These are phyloP conservation scores for Pichia membranifaciens DNA, from an alignment of 805 yeast genomes.

Conservation along the genomic window DNA sequence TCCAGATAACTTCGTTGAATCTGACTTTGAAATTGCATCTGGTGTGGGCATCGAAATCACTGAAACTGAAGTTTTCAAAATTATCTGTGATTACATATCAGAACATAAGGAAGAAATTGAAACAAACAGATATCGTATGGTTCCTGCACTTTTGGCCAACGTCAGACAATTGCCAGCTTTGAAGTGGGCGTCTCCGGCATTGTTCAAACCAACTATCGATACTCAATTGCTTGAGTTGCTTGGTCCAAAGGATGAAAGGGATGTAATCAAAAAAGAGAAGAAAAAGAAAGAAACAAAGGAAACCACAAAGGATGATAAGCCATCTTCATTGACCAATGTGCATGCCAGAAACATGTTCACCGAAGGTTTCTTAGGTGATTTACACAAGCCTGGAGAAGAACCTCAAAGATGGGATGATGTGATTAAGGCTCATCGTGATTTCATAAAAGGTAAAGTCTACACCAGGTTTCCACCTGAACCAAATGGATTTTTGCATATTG, in stretches of 20 bases:
- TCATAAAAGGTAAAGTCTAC: constrained; percentile 75
- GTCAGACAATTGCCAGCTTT: constrained; percentile 67
- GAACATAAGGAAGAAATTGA: constrained; percentile 53
- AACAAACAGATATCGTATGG: constrained; percentile 70
- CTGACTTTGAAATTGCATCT: constrained; percentile 53
- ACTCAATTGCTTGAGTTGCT: constrained; percentile 60
- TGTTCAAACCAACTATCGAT: constrained; percentile 85
- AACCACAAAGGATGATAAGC: constrained; percentile 1
- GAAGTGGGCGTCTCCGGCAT: constrained; percentile 88
- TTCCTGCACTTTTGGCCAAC: constrained; percentile 72
- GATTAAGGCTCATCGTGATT: constrained; percentile 71
- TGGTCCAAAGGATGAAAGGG: constrained; percentile 97
- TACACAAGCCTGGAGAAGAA: constrained; percentile 93
- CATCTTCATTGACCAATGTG: constrained; percentile 13
- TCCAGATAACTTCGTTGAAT: constrained; percentile 37
- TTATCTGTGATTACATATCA: constrained; percentile 55
- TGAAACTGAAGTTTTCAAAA: constrained; percentile 54
- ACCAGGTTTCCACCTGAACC: constrained; percentile 99
- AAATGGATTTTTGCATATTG: constrained; percentile 94
- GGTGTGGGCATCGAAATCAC: constrained; percentile 81
- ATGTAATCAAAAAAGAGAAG: constrained; percentile 71
- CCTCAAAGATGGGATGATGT: constrained; percentile 85
- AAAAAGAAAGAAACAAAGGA: constrained; percentile 37
- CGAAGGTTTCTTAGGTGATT: constrained; percentile 92
- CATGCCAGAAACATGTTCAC: constrained; percentile 71